Conservation (phyloP, 495 filamentous ascomycete species). For the Aspergillus heteromorphus region DNA sequence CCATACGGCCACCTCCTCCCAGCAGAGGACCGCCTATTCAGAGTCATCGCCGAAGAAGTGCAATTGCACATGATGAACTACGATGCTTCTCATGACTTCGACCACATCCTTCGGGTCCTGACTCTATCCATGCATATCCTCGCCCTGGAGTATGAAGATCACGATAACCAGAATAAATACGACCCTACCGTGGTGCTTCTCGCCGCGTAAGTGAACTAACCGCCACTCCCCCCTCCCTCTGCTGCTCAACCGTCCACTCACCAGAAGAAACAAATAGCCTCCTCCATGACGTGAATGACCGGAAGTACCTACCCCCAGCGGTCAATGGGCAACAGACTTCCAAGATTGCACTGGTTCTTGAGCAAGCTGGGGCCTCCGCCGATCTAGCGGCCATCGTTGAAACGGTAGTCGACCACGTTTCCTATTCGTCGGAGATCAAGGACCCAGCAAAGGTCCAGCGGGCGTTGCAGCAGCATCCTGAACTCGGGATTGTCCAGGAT, state of each 20-base stretch:
- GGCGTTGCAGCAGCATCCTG: conserved; percentile 56
- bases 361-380: conserved; percentile 45
- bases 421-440: conserved; percentile 67
- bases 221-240: background rate
- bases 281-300: conserved; percentile 83
- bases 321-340: background rate
- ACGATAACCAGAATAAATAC: conserved; percentile 27
- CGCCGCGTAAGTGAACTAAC: conserved; percentile 48
- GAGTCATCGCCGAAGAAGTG: background rate
- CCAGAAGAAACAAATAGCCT: conserved; percentile 24
- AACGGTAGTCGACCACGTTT: conserved; percentile 64
- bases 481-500: conserved; percentile 83
- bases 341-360: conserved; percentile 30
- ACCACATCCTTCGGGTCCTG: conserved; percentile 76
- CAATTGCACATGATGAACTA: conserved; percentile 60
- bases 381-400: conserved; percentile 60
- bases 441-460: conserved; percentile 46
- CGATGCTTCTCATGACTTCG: conserved; percentile 82
- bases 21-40: background rate
- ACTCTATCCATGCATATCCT: conserved; percentile 61
- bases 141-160: conserved; percentile 29
- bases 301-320: conserved; percentile 57
- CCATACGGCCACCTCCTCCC: background rate
- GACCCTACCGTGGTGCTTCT: conserved; percentile 60
- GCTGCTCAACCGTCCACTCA: background rate